Evolutionary conservation across 2,329 filamentous ascomycete species (phyloP).

Genomic region (Mycogone perniciosa): DNA sequence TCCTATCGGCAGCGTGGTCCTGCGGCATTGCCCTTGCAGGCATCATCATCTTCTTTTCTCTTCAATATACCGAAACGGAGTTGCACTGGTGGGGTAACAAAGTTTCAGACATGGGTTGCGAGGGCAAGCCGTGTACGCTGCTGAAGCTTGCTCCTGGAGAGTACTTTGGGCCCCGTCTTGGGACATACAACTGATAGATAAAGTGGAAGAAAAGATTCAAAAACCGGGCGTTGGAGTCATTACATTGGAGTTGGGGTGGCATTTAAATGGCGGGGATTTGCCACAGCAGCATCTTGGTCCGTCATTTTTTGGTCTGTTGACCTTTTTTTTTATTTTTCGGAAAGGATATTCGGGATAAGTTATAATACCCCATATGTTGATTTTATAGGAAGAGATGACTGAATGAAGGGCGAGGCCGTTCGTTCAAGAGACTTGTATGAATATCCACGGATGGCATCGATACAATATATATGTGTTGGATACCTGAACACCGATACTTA

Average conservation of each 20-base stretch:
- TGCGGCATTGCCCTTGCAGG: conserved; percentile 44
- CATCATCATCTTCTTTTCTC: conserved; percentile 48
- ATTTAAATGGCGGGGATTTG: conserved; percentile 6
- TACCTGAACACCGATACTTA: too few species aligned
- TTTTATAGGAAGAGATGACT: conserved; percentile 10
- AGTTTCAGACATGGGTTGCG: conserved; percentile 35
- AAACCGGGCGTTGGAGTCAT: conserved; percentile 7
- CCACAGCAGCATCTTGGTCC: conserved; percentile 7
- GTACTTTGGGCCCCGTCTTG: conserved; percentile 35
- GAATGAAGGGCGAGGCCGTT: conserved; percentile 8
- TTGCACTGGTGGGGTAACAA: conserved; percentile 46
- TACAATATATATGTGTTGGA: too few species aligned
- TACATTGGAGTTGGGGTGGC: conserved; percentile 6
- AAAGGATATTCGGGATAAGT: conserved; percentile 7
- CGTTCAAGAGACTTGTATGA: conserved; percentile 8
- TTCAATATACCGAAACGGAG: conserved; percentile 38
- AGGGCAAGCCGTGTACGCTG: conserved; percentile 34
- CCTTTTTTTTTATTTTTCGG: conserved; percentile 1
- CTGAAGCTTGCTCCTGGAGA: conserved; percentile 29
- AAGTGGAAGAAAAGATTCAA: background rate
- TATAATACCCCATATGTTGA: conserved; percentile 11
- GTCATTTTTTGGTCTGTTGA: background rate
- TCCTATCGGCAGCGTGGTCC: conserved; percentile 45
- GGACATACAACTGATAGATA: conserved; percentile 29
- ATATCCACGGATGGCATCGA: background rate